A percentile compares a stretch with the other conserved stretches of the same genome.
These are phyloP conservation scores for Diaporthe caulivora DNA, from an alignment of 2,329 filamentous ascomycete genomes.

Conservation along the genomic window DNA sequence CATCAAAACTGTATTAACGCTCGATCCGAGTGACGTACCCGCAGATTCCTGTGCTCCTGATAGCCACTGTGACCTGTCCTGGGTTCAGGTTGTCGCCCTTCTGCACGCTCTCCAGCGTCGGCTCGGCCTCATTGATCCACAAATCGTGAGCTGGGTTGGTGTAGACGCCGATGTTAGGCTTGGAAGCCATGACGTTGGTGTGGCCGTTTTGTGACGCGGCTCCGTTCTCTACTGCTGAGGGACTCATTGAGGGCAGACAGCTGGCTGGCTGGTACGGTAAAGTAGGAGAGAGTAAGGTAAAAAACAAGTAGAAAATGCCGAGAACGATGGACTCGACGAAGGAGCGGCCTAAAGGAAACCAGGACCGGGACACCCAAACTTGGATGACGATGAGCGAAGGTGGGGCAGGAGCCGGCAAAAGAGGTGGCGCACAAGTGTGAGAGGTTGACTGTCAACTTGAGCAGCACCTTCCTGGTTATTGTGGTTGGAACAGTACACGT, in stretches of 20 bases:
- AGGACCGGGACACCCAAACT: not conserved
- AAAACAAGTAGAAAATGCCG: not conserved
- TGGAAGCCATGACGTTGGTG: constrained; percentile 61
- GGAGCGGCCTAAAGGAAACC: not conserved
- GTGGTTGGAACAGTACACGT: not conserved
- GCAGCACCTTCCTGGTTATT: not conserved
- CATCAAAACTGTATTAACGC: not conserved
- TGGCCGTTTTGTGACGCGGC: constrained; percentile 42
- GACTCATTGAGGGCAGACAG: not conserved
- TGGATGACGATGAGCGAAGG: constrained; percentile 27
- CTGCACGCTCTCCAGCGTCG: constrained; percentile 80
- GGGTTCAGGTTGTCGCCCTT: constrained; percentile 75
- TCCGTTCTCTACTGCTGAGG: constrained; percentile 32
- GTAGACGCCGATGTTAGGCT: constrained; percentile 95
- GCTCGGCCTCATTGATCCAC: constrained; percentile 85
- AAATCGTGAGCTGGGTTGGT: constrained; percentile 94
- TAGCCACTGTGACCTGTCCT: constrained; percentile 88
- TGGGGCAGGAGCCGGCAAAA: constrained; percentile 31
- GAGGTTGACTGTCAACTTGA: constrained; percentile 38
- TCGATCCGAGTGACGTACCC: constrained; percentile 68
- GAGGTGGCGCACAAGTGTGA: constrained; percentile 3
- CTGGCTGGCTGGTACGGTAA: not conserved
- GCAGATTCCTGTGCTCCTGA: constrained; percentile 97
- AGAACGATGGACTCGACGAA: not conserved
- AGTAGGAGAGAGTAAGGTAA: not conserved